phyloP scores from a whole-genome alignment of 192 early-diverging fungal genomes.

The Spinellus fusiger region DNA sequence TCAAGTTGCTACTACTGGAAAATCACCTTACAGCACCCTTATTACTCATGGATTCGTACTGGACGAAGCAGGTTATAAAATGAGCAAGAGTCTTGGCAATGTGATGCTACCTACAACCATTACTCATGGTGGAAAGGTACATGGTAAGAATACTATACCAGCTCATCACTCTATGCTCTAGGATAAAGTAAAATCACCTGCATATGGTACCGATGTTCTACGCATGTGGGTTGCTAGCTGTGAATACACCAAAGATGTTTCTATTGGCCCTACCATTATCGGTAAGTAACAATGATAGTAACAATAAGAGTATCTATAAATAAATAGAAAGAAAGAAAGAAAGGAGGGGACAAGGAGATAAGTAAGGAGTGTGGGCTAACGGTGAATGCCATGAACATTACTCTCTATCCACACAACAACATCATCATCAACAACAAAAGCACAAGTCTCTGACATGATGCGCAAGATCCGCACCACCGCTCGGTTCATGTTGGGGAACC shows the following conservation, averaged over 20 bases:
- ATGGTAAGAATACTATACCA: neutral
- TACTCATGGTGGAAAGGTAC: constrained; percentile 60
- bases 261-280: constrained; percentile 61
- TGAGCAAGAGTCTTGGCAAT: constrained; percentile 83
- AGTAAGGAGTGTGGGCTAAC: too few relatives aligned
- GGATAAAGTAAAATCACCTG: constrained; percentile 60
- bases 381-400: too few relatives aligned
- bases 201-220: constrained; percentile 69
- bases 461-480: constrained; percentile 73
- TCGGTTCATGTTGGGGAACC: constrained; percentile 73
- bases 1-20: constrained; percentile 54
- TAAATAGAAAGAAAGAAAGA: neutral
- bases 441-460: constrained; percentile 55
- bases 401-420: too few relatives aligned
- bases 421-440: constrained; percentile 12
- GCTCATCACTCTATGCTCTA: neutral
- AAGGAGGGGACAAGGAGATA: too few relatives aligned
- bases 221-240: constrained; percentile 71
- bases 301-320: too few relatives aligned
- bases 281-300: constrained; percentile 12
- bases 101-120: constrained; percentile 59
- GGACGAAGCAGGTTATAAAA: constrained; percentile 74
- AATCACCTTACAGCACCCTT: constrained; percentile 61
- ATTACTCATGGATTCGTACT: constrained; percentile 81
- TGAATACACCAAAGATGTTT: constrained; percentile 70